Evolutionary conservation across 805 yeast genomes (phyloP).

Genomic region (Saccharomycopsis amapae): DNA sequence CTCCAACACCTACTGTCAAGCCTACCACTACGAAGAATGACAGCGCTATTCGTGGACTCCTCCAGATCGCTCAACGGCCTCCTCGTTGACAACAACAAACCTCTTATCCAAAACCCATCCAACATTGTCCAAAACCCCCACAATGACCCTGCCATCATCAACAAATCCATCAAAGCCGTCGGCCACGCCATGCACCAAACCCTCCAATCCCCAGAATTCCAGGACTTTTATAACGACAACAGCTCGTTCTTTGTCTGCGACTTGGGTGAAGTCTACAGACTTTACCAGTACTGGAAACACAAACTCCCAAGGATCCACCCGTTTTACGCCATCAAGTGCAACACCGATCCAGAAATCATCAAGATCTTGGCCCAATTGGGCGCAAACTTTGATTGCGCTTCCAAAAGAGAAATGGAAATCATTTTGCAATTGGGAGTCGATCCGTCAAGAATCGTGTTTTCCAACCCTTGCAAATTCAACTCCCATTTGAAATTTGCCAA

Average conservation of each 20-base stretch:
- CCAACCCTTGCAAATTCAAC: slow-evolving; percentile 89
- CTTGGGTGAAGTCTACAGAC: slow-evolving; percentile 59
- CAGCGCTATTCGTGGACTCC: slow-evolving; percentile 14
- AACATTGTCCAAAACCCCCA: slow-evolving; percentile 4
- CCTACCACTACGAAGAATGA: slow-evolving; percentile 15
- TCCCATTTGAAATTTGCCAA: slow-evolving; percentile 72
- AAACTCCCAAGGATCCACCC: slow-evolving; percentile 72
- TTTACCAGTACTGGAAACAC: slow-evolving; percentile 55
- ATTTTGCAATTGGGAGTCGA: slow-evolving; percentile 56
- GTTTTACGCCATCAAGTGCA: slow-evolving; percentile 94
- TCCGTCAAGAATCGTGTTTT: slow-evolving; percentile 71
- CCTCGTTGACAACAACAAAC: too few relatives aligned
- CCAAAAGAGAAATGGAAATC: slow-evolving; percentile 70
- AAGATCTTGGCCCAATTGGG: slow-evolving; percentile 52
- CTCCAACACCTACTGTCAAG: neutral
- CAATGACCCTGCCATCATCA: slow-evolving; percentile 1
- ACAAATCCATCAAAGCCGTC: slow-evolving; percentile 1
- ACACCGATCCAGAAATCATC: slow-evolving; percentile 61
- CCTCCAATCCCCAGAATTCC: slow-evolving; percentile 19
- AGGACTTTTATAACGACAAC: slow-evolving; percentile 59
- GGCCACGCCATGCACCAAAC: slow-evolving; percentile 10
- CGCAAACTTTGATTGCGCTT: slow-evolving; percentile 88
- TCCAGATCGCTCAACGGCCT: neutral
- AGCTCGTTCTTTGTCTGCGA: slow-evolving; percentile 87
- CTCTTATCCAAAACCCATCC: neutral